phyloP scores from a whole-genome alignment of 1,139 yeast species.

The Entelexis paramagnoliae region DNA sequence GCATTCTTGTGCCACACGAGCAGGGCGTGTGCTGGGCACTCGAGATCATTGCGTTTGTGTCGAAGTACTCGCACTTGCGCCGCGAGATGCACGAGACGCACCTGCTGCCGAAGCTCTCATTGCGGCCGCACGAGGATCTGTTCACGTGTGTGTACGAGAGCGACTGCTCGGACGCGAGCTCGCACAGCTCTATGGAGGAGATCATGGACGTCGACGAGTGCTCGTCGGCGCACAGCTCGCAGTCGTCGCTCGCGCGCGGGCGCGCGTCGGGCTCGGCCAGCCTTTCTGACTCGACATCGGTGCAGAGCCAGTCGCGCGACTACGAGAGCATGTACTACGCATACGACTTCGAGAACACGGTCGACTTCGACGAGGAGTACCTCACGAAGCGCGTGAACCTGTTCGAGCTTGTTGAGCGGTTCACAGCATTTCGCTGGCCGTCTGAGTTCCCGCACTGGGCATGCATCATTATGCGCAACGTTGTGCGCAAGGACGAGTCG shows the following conservation, averaged over 20 bases:
- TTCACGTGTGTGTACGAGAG: slow-evolving; percentile 5
- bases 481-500: slow-evolving; percentile 77
- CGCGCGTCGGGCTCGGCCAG: background rate
- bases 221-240: background rate
- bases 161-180: slow-evolving; percentile 1
- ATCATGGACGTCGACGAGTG: slow-evolving; percentile 1
- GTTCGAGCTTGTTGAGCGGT: slow-evolving; percentile 85
- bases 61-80: slow-evolving; percentile 77
- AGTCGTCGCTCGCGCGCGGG: background rate
- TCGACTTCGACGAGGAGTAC: slow-evolving; percentile 38
- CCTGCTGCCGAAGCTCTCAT: slow-evolving; percentile 38
- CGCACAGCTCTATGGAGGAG: background rate
- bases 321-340: slow-evolving; percentile 4
- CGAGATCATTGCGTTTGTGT: slow-evolving; percentile 82
- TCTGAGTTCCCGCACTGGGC: slow-evolving; percentile 93
- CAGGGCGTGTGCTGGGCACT: slow-evolving; percentile 93
- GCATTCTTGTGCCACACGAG: slow-evolving; percentile 73
- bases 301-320: background rate
- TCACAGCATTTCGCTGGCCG: slow-evolving; percentile 58
- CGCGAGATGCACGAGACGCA: slow-evolving; percentile 65
- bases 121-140: slow-evolving; percentile 25
- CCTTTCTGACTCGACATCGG: background rate
- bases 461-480: slow-evolving; percentile 90
- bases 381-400: slow-evolving; percentile 50
- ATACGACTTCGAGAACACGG: slow-evolving; percentile 39